These are phyloP conservation scores for Sedum album DNA, from an alignment of 164 flowering plant genomes.

Conservation along the genomic window DNA sequence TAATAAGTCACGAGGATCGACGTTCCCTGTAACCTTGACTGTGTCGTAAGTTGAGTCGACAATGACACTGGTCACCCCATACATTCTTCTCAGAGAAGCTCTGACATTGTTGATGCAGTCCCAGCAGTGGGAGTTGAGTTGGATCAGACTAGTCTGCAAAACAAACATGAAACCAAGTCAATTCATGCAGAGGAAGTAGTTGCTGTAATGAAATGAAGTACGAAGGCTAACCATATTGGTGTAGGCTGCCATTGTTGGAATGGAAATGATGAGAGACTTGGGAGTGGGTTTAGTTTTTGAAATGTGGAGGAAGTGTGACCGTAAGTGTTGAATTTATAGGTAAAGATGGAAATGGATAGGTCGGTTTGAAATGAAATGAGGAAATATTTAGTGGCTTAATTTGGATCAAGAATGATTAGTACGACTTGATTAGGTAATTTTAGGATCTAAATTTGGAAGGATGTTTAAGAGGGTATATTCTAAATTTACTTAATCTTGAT, in stretches of 20 bases:
- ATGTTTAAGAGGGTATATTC: background rate
- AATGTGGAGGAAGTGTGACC: background rate
- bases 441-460: background rate
- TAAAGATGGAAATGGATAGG: background rate
- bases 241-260: background rate
- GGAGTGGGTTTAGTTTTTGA: background rate
- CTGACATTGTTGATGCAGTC: background rate
- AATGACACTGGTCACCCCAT: background rate
- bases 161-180: background rate
- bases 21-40: background rate
- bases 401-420: too few relatives aligned
- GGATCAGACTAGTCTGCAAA: slow-evolving; percentile 1
- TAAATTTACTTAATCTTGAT: background rate
- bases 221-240: background rate
- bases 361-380: background rate
- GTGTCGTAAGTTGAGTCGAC: background rate
- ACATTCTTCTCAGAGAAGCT: background rate
- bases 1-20: background rate
- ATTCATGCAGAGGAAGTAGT: background rate
- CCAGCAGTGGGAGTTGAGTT: slow-evolving; percentile 5
- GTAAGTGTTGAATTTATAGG: background rate
- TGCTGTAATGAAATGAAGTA: background rate
- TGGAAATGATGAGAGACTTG: background rate
- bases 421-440: too few relatives aligned
- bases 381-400: background rate